Base-by-base conservation (phyloP, 345 rosid species). In the Raphanus raphanistrum region DNA sequence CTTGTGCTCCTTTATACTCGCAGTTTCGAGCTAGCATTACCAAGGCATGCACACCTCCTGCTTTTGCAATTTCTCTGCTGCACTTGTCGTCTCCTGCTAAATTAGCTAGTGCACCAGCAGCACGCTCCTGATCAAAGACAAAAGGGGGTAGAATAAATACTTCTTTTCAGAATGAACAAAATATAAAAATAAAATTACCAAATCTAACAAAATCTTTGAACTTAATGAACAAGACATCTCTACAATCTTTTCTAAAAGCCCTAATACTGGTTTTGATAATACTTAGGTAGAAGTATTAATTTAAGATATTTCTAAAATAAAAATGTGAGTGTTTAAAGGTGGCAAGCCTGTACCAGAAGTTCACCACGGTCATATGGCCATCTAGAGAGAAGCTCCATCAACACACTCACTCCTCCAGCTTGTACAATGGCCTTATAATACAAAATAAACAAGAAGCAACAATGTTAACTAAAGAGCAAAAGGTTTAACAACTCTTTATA, bases 371-470 rank as follows among this genome's bases (percentile, higher is more conserved):
- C 90, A 62, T 82, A 71, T 48, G 87, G 86, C 97, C 97, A 90
- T 83, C 85, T 90, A 75, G 83, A 84, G 72, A 91, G 85, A 76
- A 91, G 94, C 82, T 86, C 90, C 48, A 90, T 89, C 65, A 87
- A 72, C 68, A 92, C 96, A 78, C 84, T 82, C 16, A 90, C 88
- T 73, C 92, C 97, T 73, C 92, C 97, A 82, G 94, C 91, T 75
- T 86, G 85, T 71, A 87, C 87, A 75, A 91, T 91, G 29, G 87
- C 89, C 38, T 82, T 85, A 92, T 89, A 70, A 74, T 7, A 31
- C 13, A 68, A 63, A 63, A 60, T 59, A 72, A 33, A 48, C 52
- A 62, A 62, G 8, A 58, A 67, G 28, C 59, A 74, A 67, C 31
- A 28, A 28, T 31, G 64, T 78, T 45, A 43, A 15, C 35, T 45